Percentiles rank a stretch among this genome's conserved stretches.
These are phyloP conservation scores for Populus euphratica DNA, from an alignment of 345 rosid genomes.

Conservation along the genomic window DNA sequence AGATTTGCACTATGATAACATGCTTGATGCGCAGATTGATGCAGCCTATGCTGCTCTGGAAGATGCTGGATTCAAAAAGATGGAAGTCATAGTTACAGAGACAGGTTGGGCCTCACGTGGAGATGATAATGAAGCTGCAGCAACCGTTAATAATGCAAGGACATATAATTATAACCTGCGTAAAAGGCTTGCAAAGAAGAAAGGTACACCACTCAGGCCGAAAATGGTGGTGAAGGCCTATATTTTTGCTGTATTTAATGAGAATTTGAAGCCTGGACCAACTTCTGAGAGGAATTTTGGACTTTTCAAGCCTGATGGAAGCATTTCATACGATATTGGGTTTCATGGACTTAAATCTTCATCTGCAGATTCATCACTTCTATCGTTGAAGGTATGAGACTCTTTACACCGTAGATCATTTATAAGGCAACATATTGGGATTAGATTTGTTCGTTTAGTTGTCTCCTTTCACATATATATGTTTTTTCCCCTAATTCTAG, in stretches of 20 bases:
- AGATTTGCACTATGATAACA: conserved; percentile 76
- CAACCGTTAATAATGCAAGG: conserved; percentile 74
- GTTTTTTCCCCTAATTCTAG: too few relatives aligned
- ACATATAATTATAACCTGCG: conserved; percentile 85
- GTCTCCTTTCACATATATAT: too few relatives aligned
- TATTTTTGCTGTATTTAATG: conserved; percentile 87
- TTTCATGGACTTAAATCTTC: conserved; percentile 71
- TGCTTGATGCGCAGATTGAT: conserved; percentile 99
- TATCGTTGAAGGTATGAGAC: conserved; percentile 62
- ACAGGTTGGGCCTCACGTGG: conserved; percentile 98
- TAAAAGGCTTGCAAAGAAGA: conserved; percentile 88
- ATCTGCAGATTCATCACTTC: conserved; percentile 41
- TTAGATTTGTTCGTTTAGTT: not conserved
- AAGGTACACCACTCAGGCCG: conserved; percentile 92
- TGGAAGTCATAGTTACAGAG: conserved; percentile 90
- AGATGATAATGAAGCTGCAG: conserved; percentile 79
- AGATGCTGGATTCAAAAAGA: conserved; percentile 71
- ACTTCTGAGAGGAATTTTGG: conserved; percentile 93
- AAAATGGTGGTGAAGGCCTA: conserved; percentile 70
- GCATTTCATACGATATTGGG: conserved; percentile 79
- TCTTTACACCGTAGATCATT: conserved; percentile 8
- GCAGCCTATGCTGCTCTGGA: conserved; percentile 87
- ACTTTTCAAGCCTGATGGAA: conserved; percentile 89
- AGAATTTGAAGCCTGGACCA: conserved; percentile 68
- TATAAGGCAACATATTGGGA: conserved; percentile 1